Evolutionary conservation across 192 early-diverging fungal species (phyloP).

Genomic region (Haplosporangium gracile): DNA sequence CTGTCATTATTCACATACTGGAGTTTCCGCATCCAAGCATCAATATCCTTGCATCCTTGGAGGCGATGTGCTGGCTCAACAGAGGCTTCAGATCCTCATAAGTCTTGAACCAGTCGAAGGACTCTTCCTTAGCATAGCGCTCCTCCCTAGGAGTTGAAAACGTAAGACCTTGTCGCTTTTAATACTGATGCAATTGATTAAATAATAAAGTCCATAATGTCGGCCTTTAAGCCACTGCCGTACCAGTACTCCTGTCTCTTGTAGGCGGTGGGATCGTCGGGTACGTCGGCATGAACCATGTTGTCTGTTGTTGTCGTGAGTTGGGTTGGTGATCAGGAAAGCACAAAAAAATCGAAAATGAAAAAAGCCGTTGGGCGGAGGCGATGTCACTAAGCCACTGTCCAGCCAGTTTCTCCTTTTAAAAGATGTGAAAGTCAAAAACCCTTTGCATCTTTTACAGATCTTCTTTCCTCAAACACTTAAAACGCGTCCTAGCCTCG

Average conservation of each 20-base stretch:
- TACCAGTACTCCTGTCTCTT: slow-evolving; percentile 87
- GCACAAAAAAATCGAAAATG: neutral
- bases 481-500: neutral
- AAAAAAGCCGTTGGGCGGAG: neutral
- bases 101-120: slow-evolving; percentile 94
- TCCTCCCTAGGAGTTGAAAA: slow-evolving; percentile 25
- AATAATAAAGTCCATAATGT: neutral
- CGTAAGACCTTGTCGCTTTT: neutral
- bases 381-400: neutral
- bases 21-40: slow-evolving; percentile 94
- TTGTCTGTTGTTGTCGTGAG: neutral
- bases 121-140: slow-evolving; percentile 59
- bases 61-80: slow-evolving; percentile 64
- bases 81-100: slow-evolving; percentile 78
- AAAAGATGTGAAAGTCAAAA: neutral
- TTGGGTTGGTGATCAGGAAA: slow-evolving; percentile 2
- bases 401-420: neutral
- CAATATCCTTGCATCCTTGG: slow-evolving; percentile 73
- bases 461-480: neutral
- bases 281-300: slow-evolving; percentile 62
- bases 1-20: slow-evolving; percentile 43
- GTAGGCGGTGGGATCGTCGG: slow-evolving; percentile 78
- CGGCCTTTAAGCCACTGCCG: slow-evolving; percentile 57
- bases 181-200: neutral
- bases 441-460: neutral